Evolutionary conservation across 768 basidiomycete genomes (phyloP), one percentile per base, ranked within the genome.

Genomic region (Mycena belliarum): DNA sequence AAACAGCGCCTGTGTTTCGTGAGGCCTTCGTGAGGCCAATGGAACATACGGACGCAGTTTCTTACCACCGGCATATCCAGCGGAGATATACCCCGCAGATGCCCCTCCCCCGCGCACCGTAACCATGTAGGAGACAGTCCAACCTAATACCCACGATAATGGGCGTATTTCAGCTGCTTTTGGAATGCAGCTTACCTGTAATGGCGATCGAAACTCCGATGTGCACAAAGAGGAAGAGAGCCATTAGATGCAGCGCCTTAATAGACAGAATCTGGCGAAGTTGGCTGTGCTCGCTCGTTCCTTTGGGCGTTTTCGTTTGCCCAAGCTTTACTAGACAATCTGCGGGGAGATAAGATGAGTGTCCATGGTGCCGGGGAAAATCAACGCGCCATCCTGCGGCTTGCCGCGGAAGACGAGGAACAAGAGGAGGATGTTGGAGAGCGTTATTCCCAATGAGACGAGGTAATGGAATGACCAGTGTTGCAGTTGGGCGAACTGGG

Each of bases 391-490:
- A 35, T 74, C 69, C 24, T 70, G 65, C 1, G 50, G 63, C 53
- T 65, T 71, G 23, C 68, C 60, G 20, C 66, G 68, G 42, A 74
- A 74, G 9, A 73, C 69, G 18, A 65, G 46, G 21, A 59, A 60
- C 20, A 72, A 56, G 26, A 63, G 37, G 3, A 66, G 21, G 8
- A 67, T 60, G 48, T 73, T 87, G 41, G 74, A 50, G 28, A 80
- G 41, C 0, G 85, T 80, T 23, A 90, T 46, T 1, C 78, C 82
- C 1, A 86, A 64, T 0, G 83, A 86, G 4, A 73, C 71, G 33
- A 88, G 73, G 66, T 84, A 89, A 65, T 88, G 82, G 61, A 84
- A 82, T 6, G 81, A 83, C 87, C 88, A 89, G 42, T 73, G 72
- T 1, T 61, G 62, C 29, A 76, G 56, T 33, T 75, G 74, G 2